Evolutionary conservation across 2,329 filamentous ascomycete species (phyloP).

Genomic region (Karstenula rhodostoma): DNA sequence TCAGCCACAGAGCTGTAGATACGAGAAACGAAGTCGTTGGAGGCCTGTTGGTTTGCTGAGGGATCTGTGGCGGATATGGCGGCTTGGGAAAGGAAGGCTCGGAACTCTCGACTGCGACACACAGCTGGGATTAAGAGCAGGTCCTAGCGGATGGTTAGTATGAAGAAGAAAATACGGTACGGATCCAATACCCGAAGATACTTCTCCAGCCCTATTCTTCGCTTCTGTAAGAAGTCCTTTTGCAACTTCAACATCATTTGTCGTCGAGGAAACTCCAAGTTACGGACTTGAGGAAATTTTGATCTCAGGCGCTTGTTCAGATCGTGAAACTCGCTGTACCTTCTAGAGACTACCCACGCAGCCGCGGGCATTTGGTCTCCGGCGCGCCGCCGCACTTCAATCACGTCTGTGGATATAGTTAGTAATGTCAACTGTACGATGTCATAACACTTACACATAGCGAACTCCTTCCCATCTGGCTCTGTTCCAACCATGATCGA

Average conservation of each 20-base stretch:
- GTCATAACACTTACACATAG: constrained; percentile 67
- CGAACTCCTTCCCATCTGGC: constrained; percentile 91
- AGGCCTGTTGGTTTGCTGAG: constrained; percentile 69
- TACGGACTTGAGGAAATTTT: constrained; percentile 85
- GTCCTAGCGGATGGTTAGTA: constrained; percentile 55
- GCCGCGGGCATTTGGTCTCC: constrained; percentile 98
- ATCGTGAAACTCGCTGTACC: constrained; percentile 97
- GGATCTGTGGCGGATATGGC: constrained; percentile 75
- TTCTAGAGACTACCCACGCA: constrained; percentile 88
- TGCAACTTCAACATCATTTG: constrained; percentile 97
- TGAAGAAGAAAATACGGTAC: neutral
- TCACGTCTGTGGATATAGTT: constrained; percentile 64
- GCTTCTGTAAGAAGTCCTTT: constrained; percentile 92
- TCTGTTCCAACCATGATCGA: constrained; percentile 92
- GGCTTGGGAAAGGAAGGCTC: constrained; percentile 88
- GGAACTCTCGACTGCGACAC: constrained; percentile 89
- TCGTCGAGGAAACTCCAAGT: constrained; percentile 89
- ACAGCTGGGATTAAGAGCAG: constrained; percentile 89
- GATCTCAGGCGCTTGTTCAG: constrained; percentile 87
- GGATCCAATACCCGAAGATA: constrained; percentile 66
- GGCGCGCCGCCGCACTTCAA: constrained; percentile 89
- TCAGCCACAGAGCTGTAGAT: constrained; percentile 97
- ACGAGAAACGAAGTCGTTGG: constrained; percentile 83
- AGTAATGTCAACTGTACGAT: neutral
- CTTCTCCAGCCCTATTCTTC: constrained; percentile 80